Conservation (phyloP, 139 green algal genomes). For the Medakamo hakoo region DNA sequence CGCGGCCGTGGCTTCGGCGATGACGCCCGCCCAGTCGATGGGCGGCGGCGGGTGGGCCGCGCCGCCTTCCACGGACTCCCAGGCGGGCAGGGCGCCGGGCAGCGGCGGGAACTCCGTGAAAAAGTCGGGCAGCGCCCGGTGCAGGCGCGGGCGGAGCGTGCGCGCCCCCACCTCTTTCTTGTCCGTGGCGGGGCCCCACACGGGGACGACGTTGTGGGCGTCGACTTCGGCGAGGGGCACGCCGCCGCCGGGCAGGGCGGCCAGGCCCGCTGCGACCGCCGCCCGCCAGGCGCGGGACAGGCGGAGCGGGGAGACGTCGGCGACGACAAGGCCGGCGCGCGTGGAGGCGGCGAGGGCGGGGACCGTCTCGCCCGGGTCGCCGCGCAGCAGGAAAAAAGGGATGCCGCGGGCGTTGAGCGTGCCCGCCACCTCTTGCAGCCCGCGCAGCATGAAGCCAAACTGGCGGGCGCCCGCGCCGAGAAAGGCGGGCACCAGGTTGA, state of each 20-base stretch:
- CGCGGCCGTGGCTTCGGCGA: conserved; percentile 40
- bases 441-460: conserved; percentile 79
- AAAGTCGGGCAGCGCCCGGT: conserved; percentile 67
- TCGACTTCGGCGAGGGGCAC: conserved; percentile 78
- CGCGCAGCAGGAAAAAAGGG: conserved; percentile 55
- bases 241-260: no score
- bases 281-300: conserved; percentile 56
- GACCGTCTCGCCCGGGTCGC: conserved; percentile 55
- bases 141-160: conserved; percentile 86
- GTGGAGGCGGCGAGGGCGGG: conserved; percentile 40
- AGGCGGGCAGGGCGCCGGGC: background rate
- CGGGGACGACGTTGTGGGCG: conserved; percentile 90
- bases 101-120: conserved; percentile 39
- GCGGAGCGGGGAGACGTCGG: conserved; percentile 68
- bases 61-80: background rate
- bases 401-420: conserved; percentile 43
- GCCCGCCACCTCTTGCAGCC: conserved; percentile 45
- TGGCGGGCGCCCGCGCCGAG: conserved; percentile 59
- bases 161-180: conserved; percentile 78
- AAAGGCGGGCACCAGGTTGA: conserved; percentile 71
- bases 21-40: conserved; percentile 60
- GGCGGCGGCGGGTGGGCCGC: conserved; percentile 6
- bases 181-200: conserved; percentile 69
- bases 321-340: conserved; percentile 64
- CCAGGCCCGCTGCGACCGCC: conserved; percentile 24